Evolutionary conservation across 257 asterid genomes (phyloP).

Genomic region (Cinchona pubescens): DNA sequence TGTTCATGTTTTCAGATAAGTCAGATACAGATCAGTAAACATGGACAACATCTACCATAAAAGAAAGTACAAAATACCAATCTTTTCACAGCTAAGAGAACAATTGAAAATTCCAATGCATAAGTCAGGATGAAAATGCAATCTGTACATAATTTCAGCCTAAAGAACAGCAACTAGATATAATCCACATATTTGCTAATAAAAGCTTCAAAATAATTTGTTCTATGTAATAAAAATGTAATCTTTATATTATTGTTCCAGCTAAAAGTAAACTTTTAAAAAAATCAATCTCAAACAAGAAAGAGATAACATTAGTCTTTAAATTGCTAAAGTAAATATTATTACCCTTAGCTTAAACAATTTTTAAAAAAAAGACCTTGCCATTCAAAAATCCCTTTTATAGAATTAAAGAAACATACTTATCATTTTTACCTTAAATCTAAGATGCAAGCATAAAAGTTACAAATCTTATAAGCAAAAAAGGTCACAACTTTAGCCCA

Average conservation of each 20-base stretch:
- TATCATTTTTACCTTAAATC: neutral
- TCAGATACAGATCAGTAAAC: constrained; percentile 18
- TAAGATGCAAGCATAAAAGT: neutral
- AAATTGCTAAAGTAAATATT: neutral
- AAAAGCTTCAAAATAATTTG: neutral
- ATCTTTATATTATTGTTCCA: too few species aligned
- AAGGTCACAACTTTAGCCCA: neutral
- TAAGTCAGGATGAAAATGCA: neutral
- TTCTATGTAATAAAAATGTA: neutral
- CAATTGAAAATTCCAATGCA: neutral
- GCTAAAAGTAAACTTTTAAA: neutral
- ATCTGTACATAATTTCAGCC: neutral
- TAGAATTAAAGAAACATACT: too few species aligned
- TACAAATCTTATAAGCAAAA: neutral
- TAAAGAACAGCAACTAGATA: neutral
- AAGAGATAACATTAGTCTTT: neutral
- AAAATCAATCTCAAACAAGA: neutral
- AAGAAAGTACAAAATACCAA: neutral
- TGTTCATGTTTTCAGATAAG: constrained; percentile 25
- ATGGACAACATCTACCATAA: neutral
- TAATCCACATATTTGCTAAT: too few species aligned
- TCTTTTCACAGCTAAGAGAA: neutral
- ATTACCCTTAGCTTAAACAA: neutral
- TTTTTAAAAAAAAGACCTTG: neutral
- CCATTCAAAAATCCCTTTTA: neutral